These are phyloP conservation scores for Bryoerythrophyllum caledonicum DNA, from an alignment of 225 moss, liverwort and hornwort genomes.

Conservation along the genomic window DNA sequence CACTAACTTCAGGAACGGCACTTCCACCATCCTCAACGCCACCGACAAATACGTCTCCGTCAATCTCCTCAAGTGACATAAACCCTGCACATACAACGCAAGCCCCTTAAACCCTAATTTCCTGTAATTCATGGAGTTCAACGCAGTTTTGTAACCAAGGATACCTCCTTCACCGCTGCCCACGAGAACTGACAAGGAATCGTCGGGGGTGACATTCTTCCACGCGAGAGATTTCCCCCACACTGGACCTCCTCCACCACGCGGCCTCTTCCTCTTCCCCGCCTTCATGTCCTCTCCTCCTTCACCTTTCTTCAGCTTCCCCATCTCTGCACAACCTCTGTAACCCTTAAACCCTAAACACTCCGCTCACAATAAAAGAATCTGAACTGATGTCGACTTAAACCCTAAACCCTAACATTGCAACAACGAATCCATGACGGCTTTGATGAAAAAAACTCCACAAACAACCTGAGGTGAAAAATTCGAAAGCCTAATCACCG, in stretches of 20 bases:
- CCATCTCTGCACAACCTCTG: not conserved
- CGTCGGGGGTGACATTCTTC: conserved; percentile 38
- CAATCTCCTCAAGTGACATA: conserved; percentile 71
- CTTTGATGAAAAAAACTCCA: no score
- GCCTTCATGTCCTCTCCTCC: not conserved
- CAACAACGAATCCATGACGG: no score
- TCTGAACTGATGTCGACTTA: no score
- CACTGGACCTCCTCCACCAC: conserved; percentile 9
- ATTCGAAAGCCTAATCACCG: no score
- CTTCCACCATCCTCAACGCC: conserved; percentile 27
- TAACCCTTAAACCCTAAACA: no score
- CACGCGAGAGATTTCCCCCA: conserved; percentile 27
- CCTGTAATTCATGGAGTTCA: no score
- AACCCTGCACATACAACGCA: conserved; percentile 40
- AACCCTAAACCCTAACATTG: no score
- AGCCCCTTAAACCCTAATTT: no score
- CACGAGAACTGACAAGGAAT: conserved; percentile 31
- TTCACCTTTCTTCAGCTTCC: conserved; percentile 3
- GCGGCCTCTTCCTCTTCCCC: conserved; percentile 23
- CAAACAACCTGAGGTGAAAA: no score
- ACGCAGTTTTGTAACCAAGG: not conserved
- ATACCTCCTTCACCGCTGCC: no score
- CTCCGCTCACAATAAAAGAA: no score
- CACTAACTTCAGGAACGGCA: conserved; percentile 4
- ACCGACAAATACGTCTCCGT: conserved; percentile 46